Evolutionary conservation across 1,284 basidiomycete species (phyloP), one percentile per base, ranked within the genome.

Genomic region (Cryptococcus sp.): DNA sequence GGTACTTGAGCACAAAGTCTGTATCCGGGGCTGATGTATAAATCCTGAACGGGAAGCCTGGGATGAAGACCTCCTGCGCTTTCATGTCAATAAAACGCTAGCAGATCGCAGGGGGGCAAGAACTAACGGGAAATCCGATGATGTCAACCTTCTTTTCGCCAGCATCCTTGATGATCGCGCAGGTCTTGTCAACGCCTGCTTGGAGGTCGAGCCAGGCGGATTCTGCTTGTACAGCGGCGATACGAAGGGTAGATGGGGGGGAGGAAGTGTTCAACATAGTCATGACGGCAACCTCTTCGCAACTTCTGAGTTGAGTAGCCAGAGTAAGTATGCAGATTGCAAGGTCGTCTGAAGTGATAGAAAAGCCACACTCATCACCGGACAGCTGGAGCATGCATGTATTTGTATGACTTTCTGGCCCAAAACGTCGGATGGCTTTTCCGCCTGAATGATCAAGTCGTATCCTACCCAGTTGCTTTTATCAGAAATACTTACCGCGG

Each of bases 121-220:
- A 15, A 39, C 58, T 40, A 22, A 60, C 58, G 6, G 58, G 54
- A 49, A 60, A 60, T 10, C 58, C 58, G 19, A 60, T 19, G 17
- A 60, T 22, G 19, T 60, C 50, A n/a, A 58, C 58, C 10, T 50
- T 55, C 49, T 60, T 60, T 23, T 50, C 58, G 11, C 54, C 58
- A 19, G 58, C 54, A 23, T 60, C 58, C 23, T 51, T 55, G 50
- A 60, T 60, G 25, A 60, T 49, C 7, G 50, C 43, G 45, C 54
- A 56, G n/a, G 50, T 53, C 40, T 60, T 60, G 49, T 60, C 58
- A 23, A 60, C 55, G 43, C 54, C 48, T n/a, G 41, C 55, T 22
- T 60, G 49, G 19, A 60, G 54, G 58, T 60, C 58, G 22, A 60
- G 55, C 54, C 54, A 60, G 38, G 38, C 53, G 13, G 58, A 51